A percentile compares a stretch with the other conserved stretches of the same genome.
phyloP scores from a whole-genome alignment of 176 grass and related monocot species.

The Guadua angustifolia region DNA sequence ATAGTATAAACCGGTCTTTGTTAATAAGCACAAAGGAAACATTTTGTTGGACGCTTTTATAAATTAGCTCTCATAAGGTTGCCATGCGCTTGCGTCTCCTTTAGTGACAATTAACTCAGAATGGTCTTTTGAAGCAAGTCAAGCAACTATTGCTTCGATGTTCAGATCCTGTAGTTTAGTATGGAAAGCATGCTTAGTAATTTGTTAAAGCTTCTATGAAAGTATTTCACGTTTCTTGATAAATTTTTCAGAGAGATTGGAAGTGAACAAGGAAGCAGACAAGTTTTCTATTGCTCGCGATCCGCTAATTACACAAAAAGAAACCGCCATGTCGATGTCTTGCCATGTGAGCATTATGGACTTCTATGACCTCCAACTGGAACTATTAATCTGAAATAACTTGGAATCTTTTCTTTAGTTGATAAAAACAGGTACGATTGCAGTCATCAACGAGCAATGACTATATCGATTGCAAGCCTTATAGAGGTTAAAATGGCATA shows the following conservation, averaged over 20 bases:
- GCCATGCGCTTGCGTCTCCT: no score
- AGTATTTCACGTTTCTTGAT: no score
- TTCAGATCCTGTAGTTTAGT: no score
- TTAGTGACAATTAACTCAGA: no score
- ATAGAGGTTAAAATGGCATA: conserved; percentile 55
- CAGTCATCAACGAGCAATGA: conserved; percentile 39
- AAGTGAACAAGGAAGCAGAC: background rate
- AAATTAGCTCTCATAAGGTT: background rate
- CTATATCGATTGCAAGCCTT: conserved; percentile 91
- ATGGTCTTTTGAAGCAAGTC: background rate
- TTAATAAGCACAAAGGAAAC: no score
- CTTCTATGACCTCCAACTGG: background rate
- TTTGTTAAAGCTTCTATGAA: no score
- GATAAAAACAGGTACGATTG: conserved; percentile 57
- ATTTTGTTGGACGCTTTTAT: background rate
- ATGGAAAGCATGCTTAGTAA: no score
- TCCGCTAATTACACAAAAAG: conserved; percentile 53
- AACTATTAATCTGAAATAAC: conserved; percentile 25
- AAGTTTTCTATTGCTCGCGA: conserved; percentile 53
- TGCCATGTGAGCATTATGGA: conserved; percentile 68
- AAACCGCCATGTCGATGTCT: conserved; percentile 84
- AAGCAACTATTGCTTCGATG: background rate
- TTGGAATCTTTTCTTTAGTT: conserved; percentile 47
- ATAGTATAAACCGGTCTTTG: no score
- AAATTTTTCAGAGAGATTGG: background rate